Evolutionary conservation across 306 rosid species (phyloP).

Genomic region (Quercus mongolica): DNA sequence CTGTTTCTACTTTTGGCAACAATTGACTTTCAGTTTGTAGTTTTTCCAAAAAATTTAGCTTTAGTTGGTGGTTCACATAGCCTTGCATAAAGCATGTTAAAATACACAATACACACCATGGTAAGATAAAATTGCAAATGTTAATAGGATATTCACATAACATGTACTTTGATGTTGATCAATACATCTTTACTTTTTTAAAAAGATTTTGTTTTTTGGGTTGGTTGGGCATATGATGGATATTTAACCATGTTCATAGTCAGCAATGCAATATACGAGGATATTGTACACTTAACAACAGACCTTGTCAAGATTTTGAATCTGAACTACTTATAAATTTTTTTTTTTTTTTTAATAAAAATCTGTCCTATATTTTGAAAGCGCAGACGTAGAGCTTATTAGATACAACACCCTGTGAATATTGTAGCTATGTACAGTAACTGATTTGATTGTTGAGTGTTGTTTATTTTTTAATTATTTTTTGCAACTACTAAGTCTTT

Average conservation of each 20-base stretch:
- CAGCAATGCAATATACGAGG: not conserved
- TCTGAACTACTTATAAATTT: too few relatives aligned
- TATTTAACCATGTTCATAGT: not conserved
- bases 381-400: not conserved
- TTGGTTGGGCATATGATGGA: not conserved
- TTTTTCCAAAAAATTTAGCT: not conserved
- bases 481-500: conserved; percentile 13
- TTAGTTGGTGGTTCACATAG: not conserved
- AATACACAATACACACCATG: not conserved
- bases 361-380: not conserved
- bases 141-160: not conserved
- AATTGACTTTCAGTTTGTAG: not conserved
- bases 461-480: not conserved
- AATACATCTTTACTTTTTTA: not conserved
- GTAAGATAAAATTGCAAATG: not conserved
- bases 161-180: not conserved
- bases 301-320: not conserved
- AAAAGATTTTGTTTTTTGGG: not conserved
- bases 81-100: not conserved
- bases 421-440: not conserved
- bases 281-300: not conserved
- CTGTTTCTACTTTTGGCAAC: not conserved
- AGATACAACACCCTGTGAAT: not conserved
- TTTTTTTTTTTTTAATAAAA: too few relatives aligned
- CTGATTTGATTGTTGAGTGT: not conserved